Conservation (phyloP, 768 basidiomycete genomes). For the Erythrobasidium yunnanense region DNA sequence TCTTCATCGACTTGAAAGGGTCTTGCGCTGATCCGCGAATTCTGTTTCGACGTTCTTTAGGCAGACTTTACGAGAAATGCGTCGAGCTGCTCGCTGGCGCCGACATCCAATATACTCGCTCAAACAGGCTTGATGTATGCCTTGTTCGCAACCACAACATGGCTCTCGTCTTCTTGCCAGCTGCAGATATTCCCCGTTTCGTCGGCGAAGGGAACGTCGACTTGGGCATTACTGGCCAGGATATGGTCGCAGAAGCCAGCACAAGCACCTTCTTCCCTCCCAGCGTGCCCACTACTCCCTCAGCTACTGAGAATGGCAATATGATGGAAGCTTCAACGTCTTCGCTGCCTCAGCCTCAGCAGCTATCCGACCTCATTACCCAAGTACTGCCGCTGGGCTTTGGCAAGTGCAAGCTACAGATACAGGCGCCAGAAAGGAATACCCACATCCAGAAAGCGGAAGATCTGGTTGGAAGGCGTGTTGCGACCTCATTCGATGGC, state of each 20-base stretch:
- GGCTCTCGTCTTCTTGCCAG: constrained; percentile 90
- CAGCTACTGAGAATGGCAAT: neutral
- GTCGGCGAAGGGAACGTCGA: constrained; percentile 96
- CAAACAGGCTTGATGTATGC: constrained; percentile 78
- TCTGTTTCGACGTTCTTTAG: too few species aligned
- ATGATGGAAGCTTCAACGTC: neutral
- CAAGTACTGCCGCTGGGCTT: constrained; percentile 77
- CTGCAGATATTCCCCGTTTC: constrained; percentile 93
- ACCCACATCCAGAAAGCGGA: constrained; percentile 60
- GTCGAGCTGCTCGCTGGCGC: constrained; percentile 52
- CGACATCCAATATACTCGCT: constrained; percentile 85
- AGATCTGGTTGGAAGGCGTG: constrained; percentile 74
- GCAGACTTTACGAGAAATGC: neutral
- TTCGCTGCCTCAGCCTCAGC: neutral
- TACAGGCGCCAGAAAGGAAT: constrained; percentile 74
- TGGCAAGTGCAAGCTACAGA: constrained; percentile 68
- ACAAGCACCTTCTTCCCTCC: constrained; percentile 37
- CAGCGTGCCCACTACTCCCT: neutral
- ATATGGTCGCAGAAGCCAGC: constrained; percentile 81
- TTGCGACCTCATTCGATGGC: constrained; percentile 93
- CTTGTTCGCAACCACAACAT: constrained; percentile 88
- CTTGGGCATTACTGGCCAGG: constrained; percentile 94
- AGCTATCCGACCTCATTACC: constrained; percentile 48
- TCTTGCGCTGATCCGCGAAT: too few species aligned
- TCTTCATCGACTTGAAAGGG: neutral